Conservation (phyloP, 2,329 filamentous ascomycete species). For the Aureobasidium sp. region DNA sequence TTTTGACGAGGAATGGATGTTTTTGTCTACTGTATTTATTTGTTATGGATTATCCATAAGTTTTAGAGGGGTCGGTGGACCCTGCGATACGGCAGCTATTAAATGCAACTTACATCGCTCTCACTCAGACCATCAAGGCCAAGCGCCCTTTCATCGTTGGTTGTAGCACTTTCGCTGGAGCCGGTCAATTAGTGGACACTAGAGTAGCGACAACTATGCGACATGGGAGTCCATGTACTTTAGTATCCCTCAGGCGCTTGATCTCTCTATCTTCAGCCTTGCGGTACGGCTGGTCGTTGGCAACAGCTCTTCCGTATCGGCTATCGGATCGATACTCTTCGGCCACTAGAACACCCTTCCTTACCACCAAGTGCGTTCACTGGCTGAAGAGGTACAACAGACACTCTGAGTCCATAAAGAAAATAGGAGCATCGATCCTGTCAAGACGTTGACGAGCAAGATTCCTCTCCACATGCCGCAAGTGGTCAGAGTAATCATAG, state of each 20-base stretch:
- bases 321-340: background rate
- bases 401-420: too few species aligned
- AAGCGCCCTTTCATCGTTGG: constrained; percentile 81
- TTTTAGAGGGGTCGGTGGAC: background rate
- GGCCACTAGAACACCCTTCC: background rate
- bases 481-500: too few species aligned
- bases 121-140: constrained; percentile 55
- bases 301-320: background rate
- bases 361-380: too few species aligned
- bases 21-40: background rate
- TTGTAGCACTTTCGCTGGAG: constrained; percentile 71
- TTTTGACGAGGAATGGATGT: too few species aligned
- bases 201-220: constrained; percentile 65
- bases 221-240: constrained; percentile 68
- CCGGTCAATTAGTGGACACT: constrained; percentile 73
- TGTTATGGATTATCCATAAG: background rate
- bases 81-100: constrained; percentile 30
- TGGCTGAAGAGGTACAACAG: too few species aligned
- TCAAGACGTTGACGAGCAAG: too few species aligned
- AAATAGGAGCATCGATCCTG: too few species aligned
- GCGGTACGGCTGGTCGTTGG: background rate
- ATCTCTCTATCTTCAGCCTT: constrained; percentile 61
- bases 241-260: constrained; percentile 69
- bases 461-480: too few species aligned
- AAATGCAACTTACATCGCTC: constrained; percentile 67